phyloP scores from a whole-genome alignment of 169 alveolate genomes.

The Eimeria brunetti region DNA sequence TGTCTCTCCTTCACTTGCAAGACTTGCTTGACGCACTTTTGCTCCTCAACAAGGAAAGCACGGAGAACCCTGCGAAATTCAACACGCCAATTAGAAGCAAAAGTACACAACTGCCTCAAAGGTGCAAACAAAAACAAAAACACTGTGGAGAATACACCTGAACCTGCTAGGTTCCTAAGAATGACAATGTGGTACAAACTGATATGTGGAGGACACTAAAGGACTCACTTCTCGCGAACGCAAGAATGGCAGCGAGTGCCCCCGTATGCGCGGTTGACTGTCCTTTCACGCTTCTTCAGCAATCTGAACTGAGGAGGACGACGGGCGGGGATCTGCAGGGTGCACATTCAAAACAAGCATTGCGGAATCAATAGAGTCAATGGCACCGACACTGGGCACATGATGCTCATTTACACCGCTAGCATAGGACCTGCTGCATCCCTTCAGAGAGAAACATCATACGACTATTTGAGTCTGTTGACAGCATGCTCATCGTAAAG shows the following conservation, averaged over 20 bases:
- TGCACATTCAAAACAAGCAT: not conserved
- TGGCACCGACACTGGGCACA: no score
- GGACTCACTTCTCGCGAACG: conserved; percentile 81
- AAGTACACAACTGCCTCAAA: not conserved
- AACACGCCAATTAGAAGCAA: not conserved
- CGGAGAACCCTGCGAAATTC: conserved; percentile 88
- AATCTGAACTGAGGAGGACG: conserved; percentile 86
- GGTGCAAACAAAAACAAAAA: not conserved
- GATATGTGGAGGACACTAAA: not conserved
- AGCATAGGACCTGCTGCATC: not conserved
- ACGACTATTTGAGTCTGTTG: not conserved
- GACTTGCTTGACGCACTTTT: conserved; percentile 91
- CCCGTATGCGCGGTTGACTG: conserved; percentile 83
- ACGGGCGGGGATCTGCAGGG: conserved; percentile 85
- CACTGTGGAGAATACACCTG: no score
- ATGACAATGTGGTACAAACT: not conserved
- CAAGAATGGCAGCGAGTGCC: conserved; percentile 83
- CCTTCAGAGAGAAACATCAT: not conserved
- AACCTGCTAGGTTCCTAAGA: no score
- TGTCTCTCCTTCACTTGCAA: conserved; percentile 87
- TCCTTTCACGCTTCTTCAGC: conserved; percentile 76
- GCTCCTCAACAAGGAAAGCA: conserved; percentile 95
- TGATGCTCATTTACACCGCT: no score
- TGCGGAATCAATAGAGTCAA: not conserved
- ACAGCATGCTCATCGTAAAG: not conserved